Evolutionary conservation across 495 filamentous ascomycete species (phyloP).

Genomic region (Neurospora terricola): DNA sequence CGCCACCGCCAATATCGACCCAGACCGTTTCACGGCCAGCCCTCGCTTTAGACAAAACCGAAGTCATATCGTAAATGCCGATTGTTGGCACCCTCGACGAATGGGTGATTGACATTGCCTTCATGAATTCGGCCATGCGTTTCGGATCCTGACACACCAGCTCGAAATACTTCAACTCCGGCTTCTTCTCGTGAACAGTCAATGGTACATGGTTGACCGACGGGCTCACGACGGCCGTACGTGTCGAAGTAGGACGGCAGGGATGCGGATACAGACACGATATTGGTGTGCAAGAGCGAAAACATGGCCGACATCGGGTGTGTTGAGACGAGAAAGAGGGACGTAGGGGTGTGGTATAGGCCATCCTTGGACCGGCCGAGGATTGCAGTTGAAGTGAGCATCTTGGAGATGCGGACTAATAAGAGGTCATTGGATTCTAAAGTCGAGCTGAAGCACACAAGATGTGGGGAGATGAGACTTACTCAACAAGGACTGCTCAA

Average conservation of each 20-base stretch:
- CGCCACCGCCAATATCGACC: slow-evolving; percentile 33
- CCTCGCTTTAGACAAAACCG: slow-evolving; percentile 10
- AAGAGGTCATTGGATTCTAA: not conserved
- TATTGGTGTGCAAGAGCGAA: slow-evolving; percentile 48
- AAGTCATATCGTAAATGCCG: slow-evolving; percentile 23
- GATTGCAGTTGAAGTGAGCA: slow-evolving; percentile 22
- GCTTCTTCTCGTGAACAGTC: slow-evolving; percentile 13
- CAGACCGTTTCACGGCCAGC: slow-evolving; percentile 10
- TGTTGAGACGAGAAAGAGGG: slow-evolving; percentile 10
- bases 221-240: slow-evolving; percentile 22
- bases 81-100: slow-evolving; percentile 16
- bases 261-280: slow-evolving; percentile 12
- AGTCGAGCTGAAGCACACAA: not conserved
- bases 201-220: slow-evolving; percentile 18
- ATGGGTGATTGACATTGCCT: slow-evolving; percentile 16
- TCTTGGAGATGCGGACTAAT: slow-evolving; percentile 19
- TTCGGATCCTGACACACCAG: slow-evolving; percentile 15
- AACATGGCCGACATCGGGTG: slow-evolving; percentile 20
- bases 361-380: slow-evolving; percentile 10
- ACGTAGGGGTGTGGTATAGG: slow-evolving; percentile 23
- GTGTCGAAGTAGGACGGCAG: slow-evolving; percentile 25
- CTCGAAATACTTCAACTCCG: slow-evolving; percentile 16
- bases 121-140: slow-evolving; percentile 14
- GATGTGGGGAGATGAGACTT: not conserved
- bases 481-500: slow-evolving; percentile 19